Conservation (phyloP, 306 rosid species). For the Fragaria iinumae region DNA sequence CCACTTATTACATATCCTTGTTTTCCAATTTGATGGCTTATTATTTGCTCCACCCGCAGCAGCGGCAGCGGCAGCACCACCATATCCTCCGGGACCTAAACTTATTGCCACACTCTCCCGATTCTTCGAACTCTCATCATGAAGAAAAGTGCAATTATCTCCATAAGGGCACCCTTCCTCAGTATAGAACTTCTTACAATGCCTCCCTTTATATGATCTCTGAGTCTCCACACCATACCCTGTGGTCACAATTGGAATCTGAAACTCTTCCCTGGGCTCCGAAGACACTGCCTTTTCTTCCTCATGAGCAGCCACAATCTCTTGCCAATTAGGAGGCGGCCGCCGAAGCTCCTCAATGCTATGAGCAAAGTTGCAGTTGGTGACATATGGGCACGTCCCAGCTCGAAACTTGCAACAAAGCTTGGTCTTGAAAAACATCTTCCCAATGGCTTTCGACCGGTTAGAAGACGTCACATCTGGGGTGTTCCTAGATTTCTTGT, state of each 20-base stretch:
- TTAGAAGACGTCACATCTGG: constrained; percentile 63
- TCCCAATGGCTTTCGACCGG: constrained; percentile 83
- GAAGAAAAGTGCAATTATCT: constrained; percentile 91
- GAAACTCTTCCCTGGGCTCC: constrained; percentile 87
- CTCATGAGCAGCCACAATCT: constrained; percentile 93
- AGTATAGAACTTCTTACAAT: constrained; percentile 94
- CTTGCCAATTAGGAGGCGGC: constrained; percentile 98
- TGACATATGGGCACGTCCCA: constrained; percentile 84
- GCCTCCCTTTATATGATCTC: constrained; percentile 91
- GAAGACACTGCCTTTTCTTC: constrained; percentile 56
- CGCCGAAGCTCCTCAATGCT: constrained; percentile 94
- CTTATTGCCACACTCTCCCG: constrained; percentile 98
- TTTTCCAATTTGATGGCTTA: constrained; percentile 98
- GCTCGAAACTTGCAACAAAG: constrained; percentile 95
- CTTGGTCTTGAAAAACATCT: constrained; percentile 98
- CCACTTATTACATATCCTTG: constrained; percentile 98
- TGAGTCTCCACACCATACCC: constrained; percentile 50
- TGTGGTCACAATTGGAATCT: constrained; percentile 77
- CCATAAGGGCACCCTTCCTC: constrained; percentile 99
- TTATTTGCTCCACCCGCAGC: constrained; percentile 51
- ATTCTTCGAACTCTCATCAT: constrained; percentile 88
- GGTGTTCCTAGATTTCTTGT: constrained; percentile 71
- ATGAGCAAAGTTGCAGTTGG: constrained; percentile 96
- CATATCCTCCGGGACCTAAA: constrained; percentile 94
- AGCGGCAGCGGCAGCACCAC: constrained; percentile 32